Percentiles rank a stretch among this genome's conserved stretches.
phyloP scores from a whole-genome alignment of 768 basidiomycete species.

The Xerocomellus amylosporus region DNA sequence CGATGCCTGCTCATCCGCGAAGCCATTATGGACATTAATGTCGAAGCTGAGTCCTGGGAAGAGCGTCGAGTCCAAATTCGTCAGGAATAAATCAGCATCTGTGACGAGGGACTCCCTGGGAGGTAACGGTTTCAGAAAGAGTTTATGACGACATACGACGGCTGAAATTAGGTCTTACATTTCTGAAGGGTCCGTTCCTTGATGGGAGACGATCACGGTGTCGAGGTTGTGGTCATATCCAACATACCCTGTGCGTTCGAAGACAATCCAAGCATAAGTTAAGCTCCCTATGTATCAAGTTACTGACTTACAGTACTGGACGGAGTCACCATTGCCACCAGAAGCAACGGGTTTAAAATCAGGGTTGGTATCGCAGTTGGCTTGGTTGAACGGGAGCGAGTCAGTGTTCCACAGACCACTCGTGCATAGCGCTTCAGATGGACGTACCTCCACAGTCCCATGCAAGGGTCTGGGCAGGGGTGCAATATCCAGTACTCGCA shows the following conservation, averaged over 20 bases:
- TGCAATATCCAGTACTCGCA: slow-evolving; percentile 52
- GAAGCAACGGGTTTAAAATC: slow-evolving; percentile 46
- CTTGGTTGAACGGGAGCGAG: slow-evolving; percentile 20
- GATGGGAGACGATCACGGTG: slow-evolving; percentile 38
- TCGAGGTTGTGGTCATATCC: slow-evolving; percentile 44
- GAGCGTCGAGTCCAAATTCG: slow-evolving; percentile 35
- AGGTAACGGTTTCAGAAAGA: neutral
- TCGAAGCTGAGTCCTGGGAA: slow-evolving; percentile 49
- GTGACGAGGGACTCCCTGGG: slow-evolving; percentile 38
- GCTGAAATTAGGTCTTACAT: slow-evolving; percentile 20
- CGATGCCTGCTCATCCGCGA: slow-evolving; percentile 43
- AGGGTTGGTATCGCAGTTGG: slow-evolving; percentile 47
- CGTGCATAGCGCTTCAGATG: neutral
- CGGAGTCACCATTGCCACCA: slow-evolving; percentile 43
- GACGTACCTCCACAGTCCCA: slow-evolving; percentile 57
- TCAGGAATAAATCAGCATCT: slow-evolving; percentile 40
- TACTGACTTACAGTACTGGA: slow-evolving; percentile 41
- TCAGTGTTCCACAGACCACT: neutral
- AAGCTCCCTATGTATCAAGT: neutral
- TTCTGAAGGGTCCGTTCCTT: slow-evolving; percentile 34
- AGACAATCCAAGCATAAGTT: neutral
- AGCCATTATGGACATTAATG: slow-evolving; percentile 48
- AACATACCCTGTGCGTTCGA: slow-evolving; percentile 43
- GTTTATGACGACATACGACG: neutral
- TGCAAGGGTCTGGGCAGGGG: slow-evolving; percentile 38